Evolutionary conservation across 169 alveolate genomes (phyloP).

Genomic region (Eimeria falciformis): DNA sequence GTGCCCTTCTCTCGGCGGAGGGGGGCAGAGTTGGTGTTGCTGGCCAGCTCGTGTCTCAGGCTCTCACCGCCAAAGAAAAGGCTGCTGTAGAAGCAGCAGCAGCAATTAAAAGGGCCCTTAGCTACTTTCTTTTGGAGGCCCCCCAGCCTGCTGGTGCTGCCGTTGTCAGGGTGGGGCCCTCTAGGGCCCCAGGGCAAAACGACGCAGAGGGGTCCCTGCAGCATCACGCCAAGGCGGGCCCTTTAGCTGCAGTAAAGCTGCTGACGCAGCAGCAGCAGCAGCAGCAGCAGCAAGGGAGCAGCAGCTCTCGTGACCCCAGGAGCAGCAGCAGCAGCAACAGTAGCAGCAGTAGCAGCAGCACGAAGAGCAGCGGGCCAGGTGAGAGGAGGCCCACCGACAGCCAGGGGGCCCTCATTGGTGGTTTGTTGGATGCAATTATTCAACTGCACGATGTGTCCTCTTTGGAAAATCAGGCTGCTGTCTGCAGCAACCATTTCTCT

Average conservation of each 20-base stretch:
- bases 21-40: neutral
- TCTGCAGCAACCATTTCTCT: conserved; percentile 51
- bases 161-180: neutral
- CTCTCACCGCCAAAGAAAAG: neutral
- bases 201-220: neutral
- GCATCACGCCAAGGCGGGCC: conserved; percentile 9
- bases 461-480: conserved; percentile 14
- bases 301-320: conserved; percentile 29
- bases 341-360: conserved; percentile 45
- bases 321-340: conserved; percentile 67
- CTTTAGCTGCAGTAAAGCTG: conserved; percentile 53
- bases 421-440: conserved; percentile 35
- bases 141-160: conserved; percentile 38
- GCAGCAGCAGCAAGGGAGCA: conserved; percentile 15
- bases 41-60: neutral
- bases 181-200: neutral
- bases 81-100: conserved; percentile 59
- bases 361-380: neutral
- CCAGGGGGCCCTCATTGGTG: neutral
- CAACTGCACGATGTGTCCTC: conserved; percentile 55
- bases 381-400: neutral
- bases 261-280: conserved; percentile 35
- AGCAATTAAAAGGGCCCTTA: conserved; percentile 50
- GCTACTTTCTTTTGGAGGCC: conserved; percentile 22
- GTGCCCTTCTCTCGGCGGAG: neutral